Conservation (phyloP, 169 alveolate species). For the Eimeria praecox region DNA sequence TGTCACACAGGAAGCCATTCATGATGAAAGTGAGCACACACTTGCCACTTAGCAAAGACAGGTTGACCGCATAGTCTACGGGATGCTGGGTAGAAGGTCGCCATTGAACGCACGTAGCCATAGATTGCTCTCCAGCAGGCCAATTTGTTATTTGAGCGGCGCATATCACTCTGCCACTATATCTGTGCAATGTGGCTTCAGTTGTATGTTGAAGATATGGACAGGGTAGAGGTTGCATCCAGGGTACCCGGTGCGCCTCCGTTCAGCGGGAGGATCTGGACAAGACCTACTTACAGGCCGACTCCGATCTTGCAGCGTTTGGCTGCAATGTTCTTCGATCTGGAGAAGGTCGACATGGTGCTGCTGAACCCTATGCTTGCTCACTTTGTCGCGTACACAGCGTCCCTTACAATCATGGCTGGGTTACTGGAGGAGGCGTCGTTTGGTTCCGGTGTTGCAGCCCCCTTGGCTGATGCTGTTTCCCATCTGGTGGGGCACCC, state of each 20-base stretch:
- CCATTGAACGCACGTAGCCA: background rate
- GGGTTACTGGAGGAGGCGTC: conserved; percentile 59
- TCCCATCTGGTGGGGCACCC: conserved; percentile 16
- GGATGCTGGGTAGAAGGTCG: background rate
- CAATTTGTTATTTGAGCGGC: background rate
- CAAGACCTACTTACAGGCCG: conserved; percentile 44
- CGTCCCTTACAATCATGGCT: conserved; percentile 49
- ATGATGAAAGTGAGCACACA: conserved; percentile 36
- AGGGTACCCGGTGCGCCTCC: conserved; percentile 59
- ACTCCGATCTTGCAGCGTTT: conserved; percentile 42
- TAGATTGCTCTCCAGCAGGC: background rate
- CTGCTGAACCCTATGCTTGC: conserved; percentile 51
- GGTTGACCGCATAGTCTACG: background rate
- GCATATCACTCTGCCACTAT: background rate
- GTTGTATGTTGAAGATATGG: conserved; percentile 53
- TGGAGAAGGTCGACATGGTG: conserved; percentile 43
- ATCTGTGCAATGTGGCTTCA: background rate
- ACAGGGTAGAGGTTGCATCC: conserved; percentile 71
- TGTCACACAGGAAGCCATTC: conserved; percentile 48
- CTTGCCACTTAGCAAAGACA: background rate
- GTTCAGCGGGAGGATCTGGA: conserved; percentile 61
- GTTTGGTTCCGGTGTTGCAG: conserved; percentile 55
- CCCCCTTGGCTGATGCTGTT: conserved; percentile 42
- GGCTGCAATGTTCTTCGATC: conserved; percentile 46
- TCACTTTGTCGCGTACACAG: conserved; percentile 63